These are phyloP conservation scores for Candida multigemmis DNA, from an alignment of 805 yeast species.

Conservation along the genomic window DNA sequence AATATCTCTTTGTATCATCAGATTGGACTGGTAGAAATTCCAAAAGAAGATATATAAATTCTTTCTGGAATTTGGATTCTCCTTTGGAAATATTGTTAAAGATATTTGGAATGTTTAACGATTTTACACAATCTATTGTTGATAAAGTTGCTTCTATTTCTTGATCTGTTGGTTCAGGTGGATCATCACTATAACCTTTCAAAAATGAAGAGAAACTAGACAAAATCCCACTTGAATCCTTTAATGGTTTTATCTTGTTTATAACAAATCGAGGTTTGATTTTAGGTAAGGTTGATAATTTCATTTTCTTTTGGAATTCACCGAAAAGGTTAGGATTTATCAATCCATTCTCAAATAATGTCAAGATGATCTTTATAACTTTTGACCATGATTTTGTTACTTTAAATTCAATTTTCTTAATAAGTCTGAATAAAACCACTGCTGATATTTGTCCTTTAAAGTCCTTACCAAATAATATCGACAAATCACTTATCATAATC, in stretches of 20 bases:
- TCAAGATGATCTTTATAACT: constrained; percentile 50
- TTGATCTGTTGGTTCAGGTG: constrained; percentile 87
- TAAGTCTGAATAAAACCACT: constrained; percentile 73
- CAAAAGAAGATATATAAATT: constrained; percentile 17
- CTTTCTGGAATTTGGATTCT: constrained; percentile 24
- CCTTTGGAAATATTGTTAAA: constrained; percentile 41
- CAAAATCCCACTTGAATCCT: constrained; percentile 71
- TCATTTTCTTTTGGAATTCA: constrained; percentile 51
- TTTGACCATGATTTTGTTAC: constrained; percentile 53
- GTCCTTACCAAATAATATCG: constrained; percentile 81
- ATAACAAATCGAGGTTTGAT: constrained; percentile 63
- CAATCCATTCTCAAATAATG: constrained; percentile 64
- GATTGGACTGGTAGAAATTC: constrained; percentile 15
- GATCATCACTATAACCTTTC: constrained; percentile 78
- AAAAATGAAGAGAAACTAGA: constrained; percentile 88
- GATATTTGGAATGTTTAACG: constrained; percentile 52
- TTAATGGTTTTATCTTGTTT: constrained; percentile 53
- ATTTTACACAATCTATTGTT: constrained; percentile 73
- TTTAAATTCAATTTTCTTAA: constrained; percentile 46
- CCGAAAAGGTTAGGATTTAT: constrained; percentile 52
- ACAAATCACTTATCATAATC: constrained; percentile 70
- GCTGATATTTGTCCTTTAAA: constrained; percentile 87
- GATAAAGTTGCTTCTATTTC: constrained; percentile 82
- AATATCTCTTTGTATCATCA: constrained; percentile 26
- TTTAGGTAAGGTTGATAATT: constrained; percentile 44